phyloP scores from a whole-genome alignment of 2,329 filamentous ascomycete species.

The Paecilomyces sp. region DNA sequence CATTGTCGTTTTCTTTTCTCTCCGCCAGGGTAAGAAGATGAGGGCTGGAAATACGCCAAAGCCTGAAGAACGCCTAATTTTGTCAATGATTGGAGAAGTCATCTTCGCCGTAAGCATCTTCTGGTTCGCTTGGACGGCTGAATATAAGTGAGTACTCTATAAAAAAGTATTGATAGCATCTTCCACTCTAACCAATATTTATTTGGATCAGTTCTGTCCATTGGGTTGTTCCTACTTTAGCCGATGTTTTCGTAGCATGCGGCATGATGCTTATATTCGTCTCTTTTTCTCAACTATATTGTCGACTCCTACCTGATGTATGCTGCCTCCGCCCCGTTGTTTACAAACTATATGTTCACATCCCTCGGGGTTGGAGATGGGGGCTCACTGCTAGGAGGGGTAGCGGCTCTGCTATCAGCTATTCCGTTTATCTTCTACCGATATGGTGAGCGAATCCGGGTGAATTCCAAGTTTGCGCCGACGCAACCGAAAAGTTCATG shows the following conservation, averaged over 20 bases:
- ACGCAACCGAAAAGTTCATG: too few relatives aligned
- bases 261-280: constrained; percentile 45
- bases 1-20: too few relatives aligned
- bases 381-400: constrained; percentile 6
- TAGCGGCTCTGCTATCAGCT: neutral
- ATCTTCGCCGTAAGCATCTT: constrained; percentile 33
- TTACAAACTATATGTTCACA: constrained; percentile 7
- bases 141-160: constrained; percentile 12
- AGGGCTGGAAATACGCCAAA: constrained; percentile 5
- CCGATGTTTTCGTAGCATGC: constrained; percentile 35
- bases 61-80: constrained; percentile 13
- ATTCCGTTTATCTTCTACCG: constrained; percentile 58
- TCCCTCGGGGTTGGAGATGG: constrained; percentile 4
- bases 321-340: constrained; percentile 7
- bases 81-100: constrained; percentile 16
- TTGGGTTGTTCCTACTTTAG: constrained; percentile 42
- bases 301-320: constrained; percentile 44
- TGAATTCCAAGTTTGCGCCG: too few relatives aligned
- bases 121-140: constrained; percentile 37
- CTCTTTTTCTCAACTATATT: constrained; percentile 47
- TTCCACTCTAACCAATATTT: too few relatives aligned
- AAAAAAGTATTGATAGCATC: too few relatives aligned
- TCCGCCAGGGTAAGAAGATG: too few relatives aligned
- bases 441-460: constrained; percentile 43
- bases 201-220: constrained; percentile 17